phyloP scores from a whole-genome alignment of 1,284 basidiomycete species.

The Athelia sp. region DNA sequence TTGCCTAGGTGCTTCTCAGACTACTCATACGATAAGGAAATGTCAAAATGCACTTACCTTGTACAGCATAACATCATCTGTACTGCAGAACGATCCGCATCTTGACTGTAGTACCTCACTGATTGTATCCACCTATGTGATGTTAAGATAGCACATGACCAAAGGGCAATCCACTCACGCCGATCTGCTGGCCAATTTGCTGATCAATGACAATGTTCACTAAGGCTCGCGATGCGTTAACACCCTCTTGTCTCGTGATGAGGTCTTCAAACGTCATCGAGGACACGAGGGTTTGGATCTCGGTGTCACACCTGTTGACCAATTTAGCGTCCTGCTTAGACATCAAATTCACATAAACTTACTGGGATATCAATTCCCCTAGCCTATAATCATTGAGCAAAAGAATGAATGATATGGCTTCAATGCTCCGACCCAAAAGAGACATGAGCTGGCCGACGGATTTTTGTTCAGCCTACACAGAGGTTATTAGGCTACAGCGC shows the following conservation, averaged over 20 bases:
- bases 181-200: conserved; percentile 94
- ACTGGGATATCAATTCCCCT: conserved; percentile 82
- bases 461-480: conserved; percentile 66
- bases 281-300: conserved; percentile 63
- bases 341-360: conserved; percentile 22
- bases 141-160: conserved; percentile 1
- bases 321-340: conserved; percentile 7
- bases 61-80: conserved; percentile 97
- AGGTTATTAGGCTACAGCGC: conserved; percentile 1
- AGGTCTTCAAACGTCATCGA: conserved; percentile 81
- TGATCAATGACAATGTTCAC: conserved; percentile 97
- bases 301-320: conserved; percentile 57
- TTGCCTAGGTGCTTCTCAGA: conserved; percentile 55
- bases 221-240: conserved; percentile 80
- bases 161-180: conserved; percentile 48
- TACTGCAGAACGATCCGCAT: conserved; percentile 96
- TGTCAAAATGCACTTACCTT: conserved; percentile 56
- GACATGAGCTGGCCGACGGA: conserved; percentile 71
- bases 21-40: conserved; percentile 1
- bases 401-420: conserved; percentile 90
- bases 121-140: conserved; percentile 83
- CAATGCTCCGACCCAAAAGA: conserved; percentile 80
- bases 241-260: conserved; percentile 77
- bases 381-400: conserved; percentile 90
- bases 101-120: conserved; percentile 91